Evolutionary conservation across 192 early-diverging fungal species (phyloP).

Genomic region (Phlyctochytrium bullatum): DNA sequence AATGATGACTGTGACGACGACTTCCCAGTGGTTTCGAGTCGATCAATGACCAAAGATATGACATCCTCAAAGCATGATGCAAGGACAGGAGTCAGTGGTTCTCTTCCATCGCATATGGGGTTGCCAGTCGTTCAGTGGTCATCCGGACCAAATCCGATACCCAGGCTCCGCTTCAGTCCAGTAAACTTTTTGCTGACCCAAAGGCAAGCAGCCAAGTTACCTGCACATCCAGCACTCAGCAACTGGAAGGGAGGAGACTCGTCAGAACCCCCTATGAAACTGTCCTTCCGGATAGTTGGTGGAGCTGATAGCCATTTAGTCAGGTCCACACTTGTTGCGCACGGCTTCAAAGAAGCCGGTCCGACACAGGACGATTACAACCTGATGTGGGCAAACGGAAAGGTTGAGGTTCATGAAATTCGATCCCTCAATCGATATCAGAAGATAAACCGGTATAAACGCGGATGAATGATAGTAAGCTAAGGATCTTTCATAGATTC

Average conservation of each 20-base stretch:
- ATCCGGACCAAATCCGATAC: constrained; percentile 4
- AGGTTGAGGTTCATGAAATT: constrained; percentile 15
- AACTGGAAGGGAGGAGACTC: background rate
- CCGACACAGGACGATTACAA: constrained; percentile 8
- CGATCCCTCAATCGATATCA: constrained; percentile 11
- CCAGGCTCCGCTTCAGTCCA: constrained; percentile 1
- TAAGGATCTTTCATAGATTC: constrained; percentile 9
- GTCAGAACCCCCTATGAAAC: constrained; percentile 1
- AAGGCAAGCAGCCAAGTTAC: constrained; percentile 7
- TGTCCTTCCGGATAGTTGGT: constrained; percentile 4
- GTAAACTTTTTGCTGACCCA: background rate
- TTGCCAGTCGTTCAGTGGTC: constrained; percentile 8
- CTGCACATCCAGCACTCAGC: background rate
- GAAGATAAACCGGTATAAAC: constrained; percentile 20
- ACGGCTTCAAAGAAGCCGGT: constrained; percentile 11
- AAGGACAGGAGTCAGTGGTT: no score
- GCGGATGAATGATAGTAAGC: background rate
- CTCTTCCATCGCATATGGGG: background rate
- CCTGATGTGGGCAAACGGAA: constrained; percentile 12
- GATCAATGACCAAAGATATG: no score
- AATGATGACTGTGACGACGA: constrained; percentile 10
- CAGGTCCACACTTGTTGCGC: constrained; percentile 3
- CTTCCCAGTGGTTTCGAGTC: no score
- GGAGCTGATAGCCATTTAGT: constrained; percentile 9
- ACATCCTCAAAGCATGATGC: no score